Percentiles rank a stretch among this genome's conserved stretches.
phyloP scores from a whole-genome alignment of 176 grass and related monocot genomes.

The Zizania latifolia region DNA sequence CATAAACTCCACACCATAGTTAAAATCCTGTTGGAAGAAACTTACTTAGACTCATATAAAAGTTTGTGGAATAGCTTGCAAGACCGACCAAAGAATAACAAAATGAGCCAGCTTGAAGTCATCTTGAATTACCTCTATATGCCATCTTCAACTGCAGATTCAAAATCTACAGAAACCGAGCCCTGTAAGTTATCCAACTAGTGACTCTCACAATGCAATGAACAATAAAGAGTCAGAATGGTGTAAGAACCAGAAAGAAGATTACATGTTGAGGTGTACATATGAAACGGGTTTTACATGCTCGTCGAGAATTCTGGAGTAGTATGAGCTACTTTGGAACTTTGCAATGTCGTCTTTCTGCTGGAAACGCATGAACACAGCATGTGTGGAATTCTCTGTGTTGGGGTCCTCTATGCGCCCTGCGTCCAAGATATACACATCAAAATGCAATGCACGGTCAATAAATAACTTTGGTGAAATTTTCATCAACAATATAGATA shows the following conservation, averaged over 20 bases:
- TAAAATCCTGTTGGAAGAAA: conserved; percentile 59
- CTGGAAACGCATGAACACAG: conserved; percentile 80
- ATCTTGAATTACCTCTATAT: conserved; percentile 68
- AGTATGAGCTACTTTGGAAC: conserved; percentile 64
- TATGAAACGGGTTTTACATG: conserved; percentile 75
- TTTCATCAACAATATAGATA: not conserved
- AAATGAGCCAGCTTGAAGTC: not conserved
- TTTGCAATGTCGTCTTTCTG: conserved; percentile 71
- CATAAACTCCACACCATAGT: conserved; percentile 79
- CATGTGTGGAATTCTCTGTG: conserved; percentile 73
- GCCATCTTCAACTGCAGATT: conserved; percentile 89
- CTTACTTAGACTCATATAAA: conserved; percentile 7
- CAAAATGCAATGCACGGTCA: conserved; percentile 2
- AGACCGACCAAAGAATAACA: not conserved
- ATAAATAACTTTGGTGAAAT: not conserved
- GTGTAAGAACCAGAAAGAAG: conserved; percentile 52
- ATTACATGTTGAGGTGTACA: conserved; percentile 90
- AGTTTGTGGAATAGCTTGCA: not conserved
- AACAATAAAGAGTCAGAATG: not conserved
- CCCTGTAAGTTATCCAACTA: conserved; percentile 49
- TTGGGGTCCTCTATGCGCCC: conserved; percentile 65
- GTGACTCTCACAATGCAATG: conserved; percentile 20
- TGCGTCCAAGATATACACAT: conserved; percentile 36
- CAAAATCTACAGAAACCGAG: conserved; percentile 81
- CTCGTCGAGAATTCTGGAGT: conserved; percentile 65